Evolutionary conservation across 768 basidiomycete genomes (phyloP), one percentile per base, ranked within the genome.

Genomic region (Leccinum fibrillosum): DNA sequence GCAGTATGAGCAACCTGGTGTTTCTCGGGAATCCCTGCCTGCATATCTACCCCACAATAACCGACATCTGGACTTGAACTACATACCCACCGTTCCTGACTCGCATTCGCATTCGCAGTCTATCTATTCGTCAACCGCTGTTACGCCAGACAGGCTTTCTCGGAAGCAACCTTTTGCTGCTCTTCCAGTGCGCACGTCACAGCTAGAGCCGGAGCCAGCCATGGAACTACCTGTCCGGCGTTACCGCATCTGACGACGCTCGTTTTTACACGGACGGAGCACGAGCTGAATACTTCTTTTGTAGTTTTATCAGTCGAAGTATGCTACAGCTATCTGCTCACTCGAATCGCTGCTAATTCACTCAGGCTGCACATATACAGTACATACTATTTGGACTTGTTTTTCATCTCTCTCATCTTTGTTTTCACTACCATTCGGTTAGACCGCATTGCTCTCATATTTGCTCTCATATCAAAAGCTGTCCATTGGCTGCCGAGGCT

Each of bases 141-240:
- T 11, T n/a, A 54, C 56, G n/a, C 19, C 39, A 5, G 53, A 55
- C 23, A 60, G 13, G 5, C 44, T 6, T 4, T 44, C 32, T 8
- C 67, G 59, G 48, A 37, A n/a, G 10, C 64, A 58, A 9, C 64
- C 72, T 19, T 64, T 68, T 39, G 50, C 54, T 32, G 53, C 51
- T 32, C 54, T 53, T 50, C 71, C 69, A 5, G 66, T 74, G 47
- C 71, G 72, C 39, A 74, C 68, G 4, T 67, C 64, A 1, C 72
- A 72, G 34, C 58, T 74, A 6, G 73, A 69, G 45, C 72, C 72
- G 15, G 64, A 74, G 51, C 73, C 73, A 39, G 63, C 60, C 2
- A 74, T 72, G 72, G 71, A 72, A 39, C 42, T 72, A 1, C 65
- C 69, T 30, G 57, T 53, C 5, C 65, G 66, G 25, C 57, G 44